Conservation (phyloP, 1,284 basidiomycete genomes). For the Austroboletus novae-zelandiae region DNA sequence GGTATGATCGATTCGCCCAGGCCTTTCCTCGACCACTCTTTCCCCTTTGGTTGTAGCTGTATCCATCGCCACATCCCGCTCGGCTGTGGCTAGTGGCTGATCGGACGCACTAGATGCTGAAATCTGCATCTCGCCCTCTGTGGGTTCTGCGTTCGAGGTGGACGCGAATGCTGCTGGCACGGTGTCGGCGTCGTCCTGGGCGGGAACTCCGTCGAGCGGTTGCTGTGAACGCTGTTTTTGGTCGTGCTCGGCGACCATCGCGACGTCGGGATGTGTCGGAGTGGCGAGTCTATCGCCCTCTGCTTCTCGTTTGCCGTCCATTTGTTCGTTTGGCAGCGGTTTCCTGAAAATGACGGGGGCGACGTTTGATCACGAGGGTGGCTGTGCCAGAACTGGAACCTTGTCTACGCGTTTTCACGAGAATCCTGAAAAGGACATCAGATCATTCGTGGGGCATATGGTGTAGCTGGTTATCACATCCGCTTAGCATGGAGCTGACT, state of each 20-base stretch:
- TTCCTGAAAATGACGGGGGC: slow-evolving; percentile 29
- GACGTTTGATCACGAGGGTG: slow-evolving; percentile 27
- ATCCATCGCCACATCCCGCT: slow-evolving; percentile 27
- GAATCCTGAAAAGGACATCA: too few relatives aligned
- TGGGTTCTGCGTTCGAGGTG: slow-evolving; percentile 12
- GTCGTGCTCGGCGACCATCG: slow-evolving; percentile 24
- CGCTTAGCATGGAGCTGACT: slow-evolving; percentile 34
- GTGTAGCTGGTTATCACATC: slow-evolving; percentile 45
- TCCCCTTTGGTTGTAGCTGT: slow-evolving; percentile 15
- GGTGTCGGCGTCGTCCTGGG: slow-evolving; percentile 1
- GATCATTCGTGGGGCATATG: slow-evolving; percentile 28
- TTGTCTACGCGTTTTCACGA: too few relatives aligned
- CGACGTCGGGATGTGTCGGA: slow-evolving; percentile 2
- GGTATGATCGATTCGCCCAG: slow-evolving; percentile 10
- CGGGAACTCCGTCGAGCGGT: not conserved
- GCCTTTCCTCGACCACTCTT: slow-evolving; percentile 15
- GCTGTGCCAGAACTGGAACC: slow-evolving; percentile 13
- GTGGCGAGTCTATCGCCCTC: not conserved
- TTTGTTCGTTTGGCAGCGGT: slow-evolving; percentile 13
- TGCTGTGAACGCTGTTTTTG: slow-evolving; percentile 3
- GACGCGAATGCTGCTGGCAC: not conserved
- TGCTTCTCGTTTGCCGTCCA: slow-evolving; percentile 22
- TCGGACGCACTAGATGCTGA: slow-evolving; percentile 15
- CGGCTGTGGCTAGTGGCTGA: slow-evolving; percentile 22
- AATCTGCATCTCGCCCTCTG: not conserved